Conservation (phyloP, 2,329 filamentous ascomycete genomes). For the Pseudogymnoascus sp. region DNA sequence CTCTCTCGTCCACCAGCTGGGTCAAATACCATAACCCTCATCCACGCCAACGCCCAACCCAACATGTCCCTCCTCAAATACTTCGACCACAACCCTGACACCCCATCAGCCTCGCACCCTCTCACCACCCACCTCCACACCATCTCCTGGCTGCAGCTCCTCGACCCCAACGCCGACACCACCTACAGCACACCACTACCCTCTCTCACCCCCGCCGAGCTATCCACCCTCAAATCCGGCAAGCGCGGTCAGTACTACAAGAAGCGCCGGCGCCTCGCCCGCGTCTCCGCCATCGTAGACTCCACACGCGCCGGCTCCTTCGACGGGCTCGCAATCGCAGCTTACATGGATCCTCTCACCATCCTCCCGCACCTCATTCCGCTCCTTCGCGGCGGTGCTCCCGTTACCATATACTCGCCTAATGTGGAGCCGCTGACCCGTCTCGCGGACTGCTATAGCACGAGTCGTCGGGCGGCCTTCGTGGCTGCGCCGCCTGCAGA, state of each 20-base stretch:
- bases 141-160: constrained; percentile 85
- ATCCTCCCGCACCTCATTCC: constrained; percentile 72
- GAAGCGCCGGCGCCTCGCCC: constrained; percentile 78
- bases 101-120: constrained; percentile 63
- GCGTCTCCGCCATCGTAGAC: constrained; percentile 66
- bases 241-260: constrained; percentile 81
- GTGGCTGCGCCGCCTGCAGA: constrained; percentile 47
- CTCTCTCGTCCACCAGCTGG: constrained; percentile 59
- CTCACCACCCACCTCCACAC: constrained; percentile 75
- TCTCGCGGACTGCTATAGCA: constrained; percentile 78
- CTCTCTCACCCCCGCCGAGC: constrained; percentile 49
- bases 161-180: constrained; percentile 68
- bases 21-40: constrained; percentile 71
- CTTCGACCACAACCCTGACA: constrained; percentile 73
- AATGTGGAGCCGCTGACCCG: constrained; percentile 71
- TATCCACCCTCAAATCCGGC: constrained; percentile 70
- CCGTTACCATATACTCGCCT: constrained; percentile 79
- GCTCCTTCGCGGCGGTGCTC: constrained; percentile 73
- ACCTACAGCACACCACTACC: constrained; percentile 65
- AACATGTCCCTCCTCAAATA: constrained; percentile 85
- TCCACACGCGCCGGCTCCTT: constrained; percentile 70
- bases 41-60: constrained; percentile 78
- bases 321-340: constrained; percentile 76
- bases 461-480: constrained; percentile 72
- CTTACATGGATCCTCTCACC: constrained; percentile 71